These are phyloP conservation scores for Fusarium zealandicum DNA, from an alignment of 2,329 filamentous ascomycete genomes.

Conservation along the genomic window DNA sequence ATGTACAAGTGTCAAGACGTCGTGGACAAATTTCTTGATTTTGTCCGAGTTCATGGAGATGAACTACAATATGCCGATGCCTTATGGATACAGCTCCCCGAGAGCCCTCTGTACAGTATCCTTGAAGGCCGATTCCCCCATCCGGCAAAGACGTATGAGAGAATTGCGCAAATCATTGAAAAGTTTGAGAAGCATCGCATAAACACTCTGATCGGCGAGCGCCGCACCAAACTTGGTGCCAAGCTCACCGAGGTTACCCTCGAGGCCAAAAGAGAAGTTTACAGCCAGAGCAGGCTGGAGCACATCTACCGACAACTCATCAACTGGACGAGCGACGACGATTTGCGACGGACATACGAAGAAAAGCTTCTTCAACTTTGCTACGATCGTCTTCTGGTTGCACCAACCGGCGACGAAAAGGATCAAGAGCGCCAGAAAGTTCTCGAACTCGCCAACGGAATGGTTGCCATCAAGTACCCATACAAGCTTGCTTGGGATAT, in stretches of 20 bases:
- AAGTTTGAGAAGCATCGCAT: constrained; percentile 87
- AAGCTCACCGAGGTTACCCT: constrained; percentile 81
- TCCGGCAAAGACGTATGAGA: constrained; percentile 81
- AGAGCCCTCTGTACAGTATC: constrained; percentile 78
- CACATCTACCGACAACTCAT: constrained; percentile 82
- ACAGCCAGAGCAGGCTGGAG: constrained; percentile 77
- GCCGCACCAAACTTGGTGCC: constrained; percentile 86
- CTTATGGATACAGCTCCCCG: constrained; percentile 78
- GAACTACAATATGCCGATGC: constrained; percentile 77
- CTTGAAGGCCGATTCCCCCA: constrained; percentile 85
- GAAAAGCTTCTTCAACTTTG: constrained; percentile 86
- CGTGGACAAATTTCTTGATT: constrained; percentile 80
- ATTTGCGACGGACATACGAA: constrained; percentile 82
- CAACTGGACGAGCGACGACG: constrained; percentile 89
- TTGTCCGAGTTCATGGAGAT: constrained; percentile 76
- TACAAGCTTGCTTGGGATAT: constrained; percentile 92
- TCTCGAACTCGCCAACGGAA: constrained; percentile 80
- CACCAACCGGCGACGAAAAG: constrained; percentile 72
- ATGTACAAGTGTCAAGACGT: constrained; percentile 70
- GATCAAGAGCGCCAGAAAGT: constrained; percentile 74
- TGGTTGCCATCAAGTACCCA: constrained; percentile 95
- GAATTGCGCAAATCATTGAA: constrained; percentile 83
- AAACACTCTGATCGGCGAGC: constrained; percentile 87
- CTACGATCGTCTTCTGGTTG: constrained; percentile 77
- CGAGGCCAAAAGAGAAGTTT: constrained; percentile 88